phyloP scores from a whole-genome alignment of 805 yeast genomes.

The Cyberlindnera veronae region DNA sequence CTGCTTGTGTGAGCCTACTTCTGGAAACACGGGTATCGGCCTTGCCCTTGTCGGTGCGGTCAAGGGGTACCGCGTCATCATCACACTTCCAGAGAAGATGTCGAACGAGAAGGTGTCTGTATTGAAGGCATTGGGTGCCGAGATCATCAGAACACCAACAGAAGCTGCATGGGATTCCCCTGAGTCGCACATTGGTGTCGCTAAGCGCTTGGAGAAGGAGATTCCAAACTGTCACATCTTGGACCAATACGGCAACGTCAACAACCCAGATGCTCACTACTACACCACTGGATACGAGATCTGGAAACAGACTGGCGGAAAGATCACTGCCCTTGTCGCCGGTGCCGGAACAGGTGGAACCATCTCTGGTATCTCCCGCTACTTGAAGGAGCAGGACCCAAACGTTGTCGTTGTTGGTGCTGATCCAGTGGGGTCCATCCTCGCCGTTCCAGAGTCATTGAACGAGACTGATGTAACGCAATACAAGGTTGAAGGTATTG shows the following conservation, averaged over 20 bases:
- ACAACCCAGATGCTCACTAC: conserved; percentile 83
- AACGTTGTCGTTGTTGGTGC: conserved; percentile 68
- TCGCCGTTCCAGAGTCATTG: conserved; percentile 73
- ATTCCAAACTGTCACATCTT: conserved; percentile 81
- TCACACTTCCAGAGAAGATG: conserved; percentile 89
- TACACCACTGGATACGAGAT: conserved; percentile 83
- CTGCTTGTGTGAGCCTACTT: conserved; percentile 84
- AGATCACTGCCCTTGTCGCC: conserved; percentile 71
- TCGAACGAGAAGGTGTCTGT: conserved; percentile 87
- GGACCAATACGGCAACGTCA: conserved; percentile 76
- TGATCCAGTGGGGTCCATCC: conserved; percentile 83
- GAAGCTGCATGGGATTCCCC: conserved; percentile 94
- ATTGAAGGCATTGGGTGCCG: conserved; percentile 85
- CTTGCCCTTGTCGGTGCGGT: conserved; percentile 85
- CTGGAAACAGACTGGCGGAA: conserved; percentile 74
- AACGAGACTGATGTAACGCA: conserved; percentile 50
- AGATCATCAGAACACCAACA: conserved; percentile 85
- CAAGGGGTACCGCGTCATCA: conserved; percentile 80
- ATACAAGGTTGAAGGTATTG: conserved; percentile 87
- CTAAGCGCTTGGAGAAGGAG: conserved; percentile 73
- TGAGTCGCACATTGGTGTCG: conserved; percentile 88
- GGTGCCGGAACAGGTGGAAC: conserved; percentile 98
- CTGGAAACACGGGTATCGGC: conserved; percentile 92
- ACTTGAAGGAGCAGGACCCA: conserved; percentile 67
- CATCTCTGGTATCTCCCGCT: conserved; percentile 75